A percentile compares a stretch with the other conserved stretches of the same genome.
Conservation (phyloP, 352 stramenopile species). For the Phytophthora cajani region DNA sequence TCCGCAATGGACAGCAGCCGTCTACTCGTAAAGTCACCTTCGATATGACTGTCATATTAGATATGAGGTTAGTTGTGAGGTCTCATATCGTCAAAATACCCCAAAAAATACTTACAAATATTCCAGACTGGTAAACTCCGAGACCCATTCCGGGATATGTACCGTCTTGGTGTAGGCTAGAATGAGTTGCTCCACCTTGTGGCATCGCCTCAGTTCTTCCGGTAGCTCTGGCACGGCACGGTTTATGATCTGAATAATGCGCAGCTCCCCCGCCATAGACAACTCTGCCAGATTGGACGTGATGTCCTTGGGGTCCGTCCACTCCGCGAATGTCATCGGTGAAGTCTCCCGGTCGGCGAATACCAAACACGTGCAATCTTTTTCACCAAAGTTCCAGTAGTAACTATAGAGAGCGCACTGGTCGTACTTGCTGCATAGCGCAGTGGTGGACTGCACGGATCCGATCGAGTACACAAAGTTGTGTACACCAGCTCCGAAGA, state of each 20-base stretch:
- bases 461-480: conserved; percentile 46
- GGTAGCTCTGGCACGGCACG: conserved; percentile 40
- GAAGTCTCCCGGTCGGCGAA: conserved; percentile 44
- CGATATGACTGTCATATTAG: conserved; percentile 27
- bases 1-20: conserved; percentile 31
- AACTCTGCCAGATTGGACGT: conserved; percentile 34
- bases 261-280: conserved; percentile 41
- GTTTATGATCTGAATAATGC: conserved; percentile 60
- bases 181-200: conserved; percentile 41
- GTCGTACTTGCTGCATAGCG: conserved; percentile 36
- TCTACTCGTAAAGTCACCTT: conserved; percentile 44
- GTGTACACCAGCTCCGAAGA: conserved; percentile 33
- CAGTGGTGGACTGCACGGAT: conserved; percentile 22
- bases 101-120: conserved; percentile 39
- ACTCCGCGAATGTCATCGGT: conserved; percentile 42
- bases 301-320: conserved; percentile 42
- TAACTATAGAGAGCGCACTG: conserved; percentile 57
- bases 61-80: not conserved
- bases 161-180: conserved; percentile 45
- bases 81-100: not conserved
- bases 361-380: conserved; percentile 47
- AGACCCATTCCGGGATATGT: conserved; percentile 30
- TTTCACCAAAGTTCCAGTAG: conserved; percentile 40
- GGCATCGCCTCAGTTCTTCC: conserved; percentile 39
- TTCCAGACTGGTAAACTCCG: conserved; percentile 37